These are phyloP conservation scores for Auriscalpium vulgare DNA, from an alignment of 768 basidiomycete species.

Conservation along the genomic window DNA sequence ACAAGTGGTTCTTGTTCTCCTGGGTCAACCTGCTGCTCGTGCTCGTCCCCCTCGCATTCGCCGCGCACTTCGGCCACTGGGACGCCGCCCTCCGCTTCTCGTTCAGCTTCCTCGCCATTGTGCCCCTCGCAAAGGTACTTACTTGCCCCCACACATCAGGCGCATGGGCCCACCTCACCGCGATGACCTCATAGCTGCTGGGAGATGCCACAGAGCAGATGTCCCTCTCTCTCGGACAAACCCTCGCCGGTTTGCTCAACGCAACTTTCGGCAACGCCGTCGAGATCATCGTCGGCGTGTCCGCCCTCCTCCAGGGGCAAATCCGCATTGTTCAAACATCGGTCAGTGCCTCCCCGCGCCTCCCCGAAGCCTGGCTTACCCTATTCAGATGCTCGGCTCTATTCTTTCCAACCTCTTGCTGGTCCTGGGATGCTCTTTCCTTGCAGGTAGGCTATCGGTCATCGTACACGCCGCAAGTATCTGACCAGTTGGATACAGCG, in stretches of 20 bases:
- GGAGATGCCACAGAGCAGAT: conserved; percentile 80
- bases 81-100: conserved; percentile 68
- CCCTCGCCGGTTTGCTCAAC: conserved; percentile 80
- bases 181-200: conserved; percentile 41
- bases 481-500: conserved; percentile 29
- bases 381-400: conserved; percentile 72
- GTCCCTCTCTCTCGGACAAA: conserved; percentile 72
- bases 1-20: conserved; percentile 51
- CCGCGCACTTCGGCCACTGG: conserved; percentile 61
- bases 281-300: conserved; percentile 85
- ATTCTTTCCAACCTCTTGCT: conserved; percentile 86
- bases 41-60: conserved; percentile 66
- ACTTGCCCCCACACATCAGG: no score
- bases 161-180: neutral
- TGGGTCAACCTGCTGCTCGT: conserved; percentile 75
- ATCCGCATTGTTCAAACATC: conserved; percentile 90
- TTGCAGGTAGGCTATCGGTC: conserved; percentile 48
- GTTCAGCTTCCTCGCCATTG: conserved; percentile 75
- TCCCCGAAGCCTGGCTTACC: conserved; percentile 1
- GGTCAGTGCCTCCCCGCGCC: conserved; percentile 31
- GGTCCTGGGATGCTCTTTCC: conserved; percentile 86
- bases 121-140: conserved; percentile 79
- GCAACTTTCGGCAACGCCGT: conserved; percentile 81
- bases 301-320: conserved; percentile 66
- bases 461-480: neutral